phyloP scores from a whole-genome alignment of 257 asterid species.

The Henckelia pumila region DNA sequence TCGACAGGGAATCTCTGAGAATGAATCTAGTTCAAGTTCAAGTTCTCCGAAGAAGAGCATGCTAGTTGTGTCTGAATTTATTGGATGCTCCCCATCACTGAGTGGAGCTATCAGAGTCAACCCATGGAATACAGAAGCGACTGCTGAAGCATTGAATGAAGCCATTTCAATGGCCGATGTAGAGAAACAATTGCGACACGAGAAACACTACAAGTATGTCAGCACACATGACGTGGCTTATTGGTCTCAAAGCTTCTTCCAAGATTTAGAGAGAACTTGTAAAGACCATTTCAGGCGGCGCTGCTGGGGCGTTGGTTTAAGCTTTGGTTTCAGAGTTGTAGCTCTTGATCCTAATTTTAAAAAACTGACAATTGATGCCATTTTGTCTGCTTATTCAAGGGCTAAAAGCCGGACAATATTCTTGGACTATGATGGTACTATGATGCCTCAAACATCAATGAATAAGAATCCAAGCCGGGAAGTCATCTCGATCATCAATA shows the following conservation, averaged over 20 bases:
- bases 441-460: conserved; percentile 46
- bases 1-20: conserved; percentile 42
- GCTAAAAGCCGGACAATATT: conserved; percentile 45
- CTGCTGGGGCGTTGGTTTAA: conserved; percentile 53
- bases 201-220: conserved; percentile 51
- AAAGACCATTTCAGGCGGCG: conserved; percentile 45
- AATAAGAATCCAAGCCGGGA: conserved; percentile 34
- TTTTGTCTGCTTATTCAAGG: conserved; percentile 40
- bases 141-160: conserved; percentile 48
- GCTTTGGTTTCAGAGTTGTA: conserved; percentile 51
- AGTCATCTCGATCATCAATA: conserved; percentile 37
- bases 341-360: conserved; percentile 54
- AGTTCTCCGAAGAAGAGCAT: conserved; percentile 41
- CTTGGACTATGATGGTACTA: conserved; percentile 52
- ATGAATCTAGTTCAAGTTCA: conserved; percentile 23
- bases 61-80: conserved; percentile 52
- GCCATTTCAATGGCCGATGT: conserved; percentile 46
- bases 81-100: conserved; percentile 57
- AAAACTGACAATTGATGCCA: conserved; percentile 42
- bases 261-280: conserved; percentile 53
- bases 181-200: conserved; percentile 57
- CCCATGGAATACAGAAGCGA: conserved; percentile 53
- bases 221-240: conserved; percentile 54
- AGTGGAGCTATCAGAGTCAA: conserved; percentile 55
- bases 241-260: conserved; percentile 55